phyloP scores from a whole-genome alignment of 768 basidiomycete genomes.

The Tricholoma saponaceum region DNA sequence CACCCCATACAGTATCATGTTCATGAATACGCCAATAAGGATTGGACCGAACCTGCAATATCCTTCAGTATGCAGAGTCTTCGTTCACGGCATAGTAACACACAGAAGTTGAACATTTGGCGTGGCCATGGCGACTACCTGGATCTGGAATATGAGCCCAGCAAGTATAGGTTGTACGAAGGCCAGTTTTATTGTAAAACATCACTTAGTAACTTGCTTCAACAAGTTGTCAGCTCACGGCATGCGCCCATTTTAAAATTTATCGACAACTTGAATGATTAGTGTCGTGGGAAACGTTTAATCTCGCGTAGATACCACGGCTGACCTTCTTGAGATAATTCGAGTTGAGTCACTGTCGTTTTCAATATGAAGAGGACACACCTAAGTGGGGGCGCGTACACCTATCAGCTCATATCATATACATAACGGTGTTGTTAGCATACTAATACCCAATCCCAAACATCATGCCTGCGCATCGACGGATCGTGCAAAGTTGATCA shows the following conservation, averaged over 20 bases:
- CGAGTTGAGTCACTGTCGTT: too few species aligned
- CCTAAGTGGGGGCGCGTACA: too few species aligned
- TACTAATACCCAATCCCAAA: too few species aligned
- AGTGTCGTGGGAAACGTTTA: not conserved
- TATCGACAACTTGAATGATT: not conserved
- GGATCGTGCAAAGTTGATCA: too few species aligned
- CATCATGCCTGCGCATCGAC: too few species aligned
- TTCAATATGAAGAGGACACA: too few species aligned
- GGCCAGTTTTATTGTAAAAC: not conserved
- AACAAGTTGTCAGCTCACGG: not conserved
- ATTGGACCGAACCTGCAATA: not conserved
- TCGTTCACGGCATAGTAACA: not conserved
- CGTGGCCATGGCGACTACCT: not conserved
- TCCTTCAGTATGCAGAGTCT: not conserved
- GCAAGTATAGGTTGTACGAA: not conserved
- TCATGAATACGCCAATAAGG: not conserved
- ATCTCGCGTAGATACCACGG: not conserved
- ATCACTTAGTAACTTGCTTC: not conserved
- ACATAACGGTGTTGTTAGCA: too few species aligned
- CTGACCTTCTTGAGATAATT: too few species aligned
- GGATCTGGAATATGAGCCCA: not conserved
- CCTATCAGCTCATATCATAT: too few species aligned
- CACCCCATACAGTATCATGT: conserved; percentile 28
- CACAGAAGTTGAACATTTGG: not conserved
- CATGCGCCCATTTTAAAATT: not conserved